Conservation (phyloP, 164 flowering plant genomes). For the Malania oleifera region DNA sequence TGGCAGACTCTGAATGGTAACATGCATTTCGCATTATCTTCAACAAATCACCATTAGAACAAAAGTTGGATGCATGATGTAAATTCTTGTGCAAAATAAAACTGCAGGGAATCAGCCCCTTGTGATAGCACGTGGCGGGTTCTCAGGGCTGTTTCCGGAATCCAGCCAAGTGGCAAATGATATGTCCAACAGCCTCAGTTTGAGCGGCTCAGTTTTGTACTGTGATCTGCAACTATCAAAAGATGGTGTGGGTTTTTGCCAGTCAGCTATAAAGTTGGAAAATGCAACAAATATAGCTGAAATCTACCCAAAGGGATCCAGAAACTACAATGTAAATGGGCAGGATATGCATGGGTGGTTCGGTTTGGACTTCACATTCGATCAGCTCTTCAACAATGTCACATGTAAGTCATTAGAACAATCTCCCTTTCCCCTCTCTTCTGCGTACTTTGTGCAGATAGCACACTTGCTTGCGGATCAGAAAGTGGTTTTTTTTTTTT, state of each 20-base stretch:
- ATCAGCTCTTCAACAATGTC: constrained; percentile 34
- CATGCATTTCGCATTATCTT: not conserved
- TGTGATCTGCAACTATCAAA: constrained; percentile 80
- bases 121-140: constrained; percentile 73
- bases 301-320: constrained; percentile 35
- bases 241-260: constrained; percentile 64
- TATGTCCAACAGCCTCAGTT: constrained; percentile 28
- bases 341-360: constrained; percentile 57
- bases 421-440: not conserved
- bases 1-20: constrained; percentile 64
- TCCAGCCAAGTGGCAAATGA: constrained; percentile 42
- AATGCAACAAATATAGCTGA: constrained; percentile 52
- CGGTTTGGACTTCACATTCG: constrained; percentile 43
- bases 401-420: constrained; percentile 40
- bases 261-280: constrained; percentile 42
- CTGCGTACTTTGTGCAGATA: not conserved
- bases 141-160: constrained; percentile 75
- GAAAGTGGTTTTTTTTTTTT: too few relatives aligned
- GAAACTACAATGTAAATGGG: constrained; percentile 61
- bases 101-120: constrained; percentile 56
- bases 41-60: not conserved
- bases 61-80: too few relatives aligned
- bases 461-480: not conserved
- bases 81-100: too few relatives aligned
- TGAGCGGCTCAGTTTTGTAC: constrained; percentile 26